phyloP scores from a whole-genome alignment of 106 monocot genomes.

The Triglochin maritima region DNA sequence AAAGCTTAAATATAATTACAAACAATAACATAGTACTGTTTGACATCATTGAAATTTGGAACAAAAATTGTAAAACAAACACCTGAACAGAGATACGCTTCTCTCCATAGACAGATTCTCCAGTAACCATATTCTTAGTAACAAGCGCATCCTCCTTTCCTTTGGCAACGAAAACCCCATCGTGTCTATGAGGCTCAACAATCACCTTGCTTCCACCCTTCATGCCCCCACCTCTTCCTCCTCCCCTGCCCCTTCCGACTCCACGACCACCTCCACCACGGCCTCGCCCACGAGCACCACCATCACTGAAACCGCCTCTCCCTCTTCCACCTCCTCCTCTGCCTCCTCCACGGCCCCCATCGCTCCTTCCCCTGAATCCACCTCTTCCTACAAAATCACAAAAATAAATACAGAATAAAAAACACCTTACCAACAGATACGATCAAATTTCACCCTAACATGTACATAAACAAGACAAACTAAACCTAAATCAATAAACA shows the following conservation, averaged over 20 bases:
- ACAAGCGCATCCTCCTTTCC: slow-evolving; percentile 96
- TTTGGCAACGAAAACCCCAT: slow-evolving; percentile 81
- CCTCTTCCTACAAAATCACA: slow-evolving; percentile 18
- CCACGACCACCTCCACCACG: slow-evolving; percentile 17
- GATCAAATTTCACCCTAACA: not conserved
- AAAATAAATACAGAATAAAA: not conserved
- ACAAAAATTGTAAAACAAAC: not conserved
- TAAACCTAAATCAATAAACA: too few species aligned
- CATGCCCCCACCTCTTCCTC: slow-evolving; percentile 85
- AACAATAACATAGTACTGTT: too few species aligned
- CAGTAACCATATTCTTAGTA: slow-evolving; percentile 79
- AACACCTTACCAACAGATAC: not conserved
- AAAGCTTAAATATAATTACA: too few species aligned
- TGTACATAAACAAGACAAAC: too few species aligned
- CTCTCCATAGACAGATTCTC: slow-evolving; percentile 90
- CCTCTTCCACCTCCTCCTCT: slow-evolving; percentile 25
- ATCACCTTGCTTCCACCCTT: slow-evolving; percentile 86
- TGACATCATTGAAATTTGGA: not conserved
- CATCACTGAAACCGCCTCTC: slow-evolving; percentile 1
- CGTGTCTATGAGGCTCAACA: slow-evolving; percentile 70
- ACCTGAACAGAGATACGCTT: slow-evolving; percentile 94
- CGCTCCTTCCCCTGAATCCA: slow-evolving; percentile 20
- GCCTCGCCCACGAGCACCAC: slow-evolving; percentile 10
- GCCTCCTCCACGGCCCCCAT: slow-evolving; percentile 33
- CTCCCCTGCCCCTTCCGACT: slow-evolving; percentile 29